Percentiles rank a stretch among this genome's conserved stretches.
phyloP scores from a whole-genome alignment of 2,329 filamentous ascomycete genomes.

The Monosporascus sp. region DNA sequence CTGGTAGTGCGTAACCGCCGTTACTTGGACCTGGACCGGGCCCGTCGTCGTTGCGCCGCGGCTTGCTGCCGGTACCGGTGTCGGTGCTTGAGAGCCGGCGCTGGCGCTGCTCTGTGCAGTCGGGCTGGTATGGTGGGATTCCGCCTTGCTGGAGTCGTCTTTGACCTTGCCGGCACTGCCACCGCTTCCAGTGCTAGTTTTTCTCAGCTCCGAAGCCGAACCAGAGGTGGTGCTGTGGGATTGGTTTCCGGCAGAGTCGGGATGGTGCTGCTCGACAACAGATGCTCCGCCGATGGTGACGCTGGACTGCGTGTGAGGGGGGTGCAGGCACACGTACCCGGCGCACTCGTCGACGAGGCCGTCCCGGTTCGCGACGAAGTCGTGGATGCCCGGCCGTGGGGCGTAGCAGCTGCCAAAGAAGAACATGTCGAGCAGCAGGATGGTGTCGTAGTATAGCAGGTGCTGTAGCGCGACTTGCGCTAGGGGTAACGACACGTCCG shows the following conservation, averaged over 20 bases:
- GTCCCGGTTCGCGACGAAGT: conserved; percentile 70
- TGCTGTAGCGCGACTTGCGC: conserved; percentile 83
- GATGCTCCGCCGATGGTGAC: not conserved
- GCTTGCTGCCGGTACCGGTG: not conserved
- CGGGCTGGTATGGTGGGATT: not conserved
- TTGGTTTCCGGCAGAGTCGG: too few species aligned
- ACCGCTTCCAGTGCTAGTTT: not conserved
- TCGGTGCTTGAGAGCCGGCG: conserved; percentile 1
- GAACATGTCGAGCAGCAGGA: conserved; percentile 89
- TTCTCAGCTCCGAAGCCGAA: conserved; percentile 3
- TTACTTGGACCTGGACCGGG: too few species aligned
- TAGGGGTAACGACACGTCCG: conserved; percentile 81
- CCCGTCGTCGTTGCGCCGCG: conserved; percentile 1
- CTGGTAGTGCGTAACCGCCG: conserved; percentile 49
- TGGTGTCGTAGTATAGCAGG: conserved; percentile 86
- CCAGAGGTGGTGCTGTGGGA: too few species aligned
- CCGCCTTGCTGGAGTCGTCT: not conserved
- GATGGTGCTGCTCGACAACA: not conserved
- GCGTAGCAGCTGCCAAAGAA: conserved; percentile 91
- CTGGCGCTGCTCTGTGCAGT: not conserved
- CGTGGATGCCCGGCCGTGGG: conserved; percentile 67
- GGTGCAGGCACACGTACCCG: conserved; percentile 63
- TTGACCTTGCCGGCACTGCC: not conserved
- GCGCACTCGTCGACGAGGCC: conserved; percentile 82
- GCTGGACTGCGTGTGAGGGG: conserved; percentile 3